Base-by-base conservation (phyloP, 352 stramenopile genomes). In the Pythium utonaiense region DNA sequence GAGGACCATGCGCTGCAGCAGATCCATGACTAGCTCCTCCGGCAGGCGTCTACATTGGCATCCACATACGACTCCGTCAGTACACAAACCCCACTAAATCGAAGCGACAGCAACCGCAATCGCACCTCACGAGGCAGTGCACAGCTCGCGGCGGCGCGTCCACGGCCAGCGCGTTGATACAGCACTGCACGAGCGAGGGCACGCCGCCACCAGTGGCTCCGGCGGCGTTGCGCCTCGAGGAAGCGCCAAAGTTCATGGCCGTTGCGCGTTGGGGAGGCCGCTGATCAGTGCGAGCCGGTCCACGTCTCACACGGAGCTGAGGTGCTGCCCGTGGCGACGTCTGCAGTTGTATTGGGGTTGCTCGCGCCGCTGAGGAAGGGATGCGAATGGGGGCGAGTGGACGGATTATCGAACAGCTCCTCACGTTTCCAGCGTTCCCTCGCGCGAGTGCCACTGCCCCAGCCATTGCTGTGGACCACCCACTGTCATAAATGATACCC, bases 21-120 rank as follows among this genome's bases (percentile, higher is more conserved):
- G 55, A 34, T 62, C 86, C 70, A 89, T 81, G 52, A 89, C 86
- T 17, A 95, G 71, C 64, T 95, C 86, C 58, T 95, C 82, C 10
- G 86, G 86, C 5, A 95, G 60, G 6, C 82, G 80, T 24, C 85
- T 95, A 72, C 33, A 54, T 27, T 13, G 48, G n/a, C 19, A 24
- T 22, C n/a, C 36, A 44, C 19, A 22, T 21, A 14, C 36, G 22
- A 21, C 12, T 44, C 21, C 12, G 19, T 51, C 44, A 51, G 44
- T 22, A 51, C 34, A 27, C 6, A 22, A 53, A 25, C 28, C 5
- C 28, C 28, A 33, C 28, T 5, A 19, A 25, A 41, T 16, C 36
- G 0, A 17, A 17, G 25, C 21, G 5, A 52, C 24, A 50, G 27
- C n/a, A n/a, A 27, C 14, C n/a, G 3, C 6, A 8, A 22, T 75